Base-by-base conservation (phyloP, 768 basidiomycete species). In the Mycena vulgaris region DNA sequence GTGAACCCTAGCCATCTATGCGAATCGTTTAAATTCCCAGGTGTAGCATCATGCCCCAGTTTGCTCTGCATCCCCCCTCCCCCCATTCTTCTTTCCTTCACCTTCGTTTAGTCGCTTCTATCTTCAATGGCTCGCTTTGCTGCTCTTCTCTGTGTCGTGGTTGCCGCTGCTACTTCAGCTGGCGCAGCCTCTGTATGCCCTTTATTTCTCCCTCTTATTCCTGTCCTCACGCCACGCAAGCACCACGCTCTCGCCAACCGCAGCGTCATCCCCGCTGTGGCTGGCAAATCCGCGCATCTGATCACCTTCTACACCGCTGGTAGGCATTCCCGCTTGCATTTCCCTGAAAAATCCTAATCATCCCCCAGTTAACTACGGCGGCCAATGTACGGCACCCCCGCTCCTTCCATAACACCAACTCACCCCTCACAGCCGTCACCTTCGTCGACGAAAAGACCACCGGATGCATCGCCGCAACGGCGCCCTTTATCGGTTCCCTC, bases 391-490 rank as follows among this genome's bases (percentile, higher is more conserved):
- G 35, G 16, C 28, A 16, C 27, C 21, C 5, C n/a, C 48, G 11
- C 61, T 45, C 17, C 28, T 25, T 56, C 27, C 23, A 6, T 23
- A 30, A 4, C 40, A 11, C 48, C 8, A 35, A 39, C 61, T 62
- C 8, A 62, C 25, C 21, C 37, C 7, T 2, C 40, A 31, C 4
- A 62, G 61, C 30, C 17, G 19, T 51, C 9, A 62, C 61, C 9
- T 62, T 62, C 19, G 27, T 51, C 17, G 61, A 37, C 61, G n/a
- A 62, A 17, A 40, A 49, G 33, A 62, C 60, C 0, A 61, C 49
- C 30, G 61, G 49, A 1, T 52, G 61, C 25, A 52, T 62, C 27
- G 61, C 14, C 1, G 48, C 61, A 10, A 62, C 49, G 33, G 61
- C 14, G 4, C 8, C 48, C 14, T 51, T 37, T 27, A 63, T 63